Evolutionary conservation across 1,139 yeast species (phyloP).

Genomic region (Candida albicans): DNA sequence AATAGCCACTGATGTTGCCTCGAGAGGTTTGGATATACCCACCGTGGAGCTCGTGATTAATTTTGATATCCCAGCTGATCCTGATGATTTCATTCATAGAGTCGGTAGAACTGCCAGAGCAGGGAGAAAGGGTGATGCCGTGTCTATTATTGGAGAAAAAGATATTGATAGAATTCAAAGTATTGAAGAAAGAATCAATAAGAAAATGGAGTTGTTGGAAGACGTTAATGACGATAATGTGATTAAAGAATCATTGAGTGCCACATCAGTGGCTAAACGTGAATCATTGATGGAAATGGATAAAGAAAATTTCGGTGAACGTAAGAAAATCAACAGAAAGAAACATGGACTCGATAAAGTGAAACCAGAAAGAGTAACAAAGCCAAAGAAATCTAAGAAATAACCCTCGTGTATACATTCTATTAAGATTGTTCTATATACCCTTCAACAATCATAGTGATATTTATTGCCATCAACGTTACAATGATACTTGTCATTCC

Average conservation of each 20-base stretch:
- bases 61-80: constrained; percentile 92
- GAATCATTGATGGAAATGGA: constrained; percentile 95
- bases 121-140: constrained; percentile 62
- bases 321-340: constrained; percentile 53
- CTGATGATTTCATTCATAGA: constrained; percentile 94
- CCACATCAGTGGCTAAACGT: constrained; percentile 79
- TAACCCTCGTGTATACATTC: neutral
- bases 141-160: constrained; percentile 76
- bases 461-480: constrained; percentile 44
- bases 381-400: constrained; percentile 4
- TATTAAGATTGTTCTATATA: constrained; percentile 16
- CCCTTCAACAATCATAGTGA: constrained; percentile 42
- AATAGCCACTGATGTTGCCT: constrained; percentile 94
- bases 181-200: constrained; percentile 80
- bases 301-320: constrained; percentile 81
- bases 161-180: constrained; percentile 81
- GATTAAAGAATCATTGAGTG: constrained; percentile 65
- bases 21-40: constrained; percentile 97
- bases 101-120: constrained; percentile 99
- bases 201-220: constrained; percentile 72
- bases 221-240: constrained; percentile 73
- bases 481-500: constrained; percentile 40
- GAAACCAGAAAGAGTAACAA: constrained; percentile 9
- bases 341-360: constrained; percentile 29
- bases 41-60: constrained; percentile 85